A percentile compares a stretch with the other conserved stretches of the same genome.
phyloP scores from a whole-genome alignment of 371 early-diverging fungal genomes.

The Syncephalastrum sp. region DNA sequence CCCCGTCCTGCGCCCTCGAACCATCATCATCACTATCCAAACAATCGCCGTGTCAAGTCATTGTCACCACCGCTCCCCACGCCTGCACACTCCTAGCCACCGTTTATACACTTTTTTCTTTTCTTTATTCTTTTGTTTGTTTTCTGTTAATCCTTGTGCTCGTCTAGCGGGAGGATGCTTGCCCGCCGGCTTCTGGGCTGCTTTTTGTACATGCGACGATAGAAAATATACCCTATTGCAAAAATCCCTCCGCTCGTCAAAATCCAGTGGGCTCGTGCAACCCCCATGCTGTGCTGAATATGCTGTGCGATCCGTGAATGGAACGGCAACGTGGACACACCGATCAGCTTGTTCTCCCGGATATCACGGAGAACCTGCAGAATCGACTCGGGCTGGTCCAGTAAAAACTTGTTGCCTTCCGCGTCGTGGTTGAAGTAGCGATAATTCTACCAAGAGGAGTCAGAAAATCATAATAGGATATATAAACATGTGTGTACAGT shows the following conservation, averaged over 20 bases:
- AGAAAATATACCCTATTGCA: constrained; percentile 15
- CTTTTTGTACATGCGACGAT: constrained; percentile 11
- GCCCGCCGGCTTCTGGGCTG: constrained; percentile 6
- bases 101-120: no score
- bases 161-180: constrained; percentile 9
- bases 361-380: constrained; percentile 13
- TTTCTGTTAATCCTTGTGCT: constrained; percentile 1
- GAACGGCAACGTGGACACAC: constrained; percentile 19
- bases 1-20: neutral
- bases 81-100: no score
- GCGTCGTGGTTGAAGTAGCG: constrained; percentile 15
- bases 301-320: constrained; percentile 15
- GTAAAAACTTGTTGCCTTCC: constrained; percentile 10
- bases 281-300: constrained; percentile 11
- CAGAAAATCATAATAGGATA: neutral
- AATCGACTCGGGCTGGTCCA: constrained; percentile 17
- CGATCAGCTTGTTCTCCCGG: constrained; percentile 8
- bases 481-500: neutral
- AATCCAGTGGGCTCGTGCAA: constrained; percentile 26
- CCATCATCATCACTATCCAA: neutral
- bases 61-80: constrained; percentile 8
- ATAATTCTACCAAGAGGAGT: constrained; percentile 8
- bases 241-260: constrained; percentile 22
- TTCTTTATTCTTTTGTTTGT: no score
- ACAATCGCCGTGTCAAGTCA: constrained; percentile 11